phyloP scores from a whole-genome alignment of 1,139 yeast species.

The Martiniozyma asiatica region DNA sequence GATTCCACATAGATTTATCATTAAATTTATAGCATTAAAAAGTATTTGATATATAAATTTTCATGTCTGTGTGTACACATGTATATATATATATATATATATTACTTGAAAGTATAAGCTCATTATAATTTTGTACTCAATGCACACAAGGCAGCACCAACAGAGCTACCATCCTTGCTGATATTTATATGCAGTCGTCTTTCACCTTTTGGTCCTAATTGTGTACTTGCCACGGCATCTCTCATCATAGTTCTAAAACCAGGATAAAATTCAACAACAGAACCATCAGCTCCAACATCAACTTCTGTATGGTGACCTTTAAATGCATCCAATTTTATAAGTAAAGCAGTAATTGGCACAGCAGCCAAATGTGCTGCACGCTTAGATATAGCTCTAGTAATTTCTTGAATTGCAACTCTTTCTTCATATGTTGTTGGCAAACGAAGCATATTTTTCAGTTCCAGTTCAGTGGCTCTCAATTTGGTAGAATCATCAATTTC shows the following conservation, averaged over 20 bases:
- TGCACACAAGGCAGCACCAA: conserved; percentile 93
- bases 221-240: conserved; percentile 59
- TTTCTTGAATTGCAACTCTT: conserved; percentile 53
- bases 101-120: no score
- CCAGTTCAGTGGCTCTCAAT: conserved; percentile 52
- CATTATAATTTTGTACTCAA: conserved; percentile 16
- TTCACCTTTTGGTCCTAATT: conserved; percentile 59
- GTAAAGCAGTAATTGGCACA: conserved; percentile 76
- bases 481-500: conserved; percentile 72
- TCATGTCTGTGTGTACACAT: not conserved
- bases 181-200: conserved; percentile 63
- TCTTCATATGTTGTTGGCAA: conserved; percentile 58
- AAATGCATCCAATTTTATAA: conserved; percentile 44
- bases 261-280: conserved; percentile 86
- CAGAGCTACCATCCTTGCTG: conserved; percentile 92
- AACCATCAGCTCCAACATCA: conserved; percentile 91
- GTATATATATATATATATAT: not conserved
- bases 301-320: conserved; percentile 46
- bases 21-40: not conserved
- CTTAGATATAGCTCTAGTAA: conserved; percentile 68
- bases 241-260: conserved; percentile 67
- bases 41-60: not conserved
- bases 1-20: no score
- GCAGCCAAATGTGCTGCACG: conserved; percentile 84
- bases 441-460: conserved; percentile 52